These are phyloP conservation scores for Fragilaria crotonensis DNA, from an alignment of 108 stramenopile genomes.

Conservation along the genomic window DNA sequence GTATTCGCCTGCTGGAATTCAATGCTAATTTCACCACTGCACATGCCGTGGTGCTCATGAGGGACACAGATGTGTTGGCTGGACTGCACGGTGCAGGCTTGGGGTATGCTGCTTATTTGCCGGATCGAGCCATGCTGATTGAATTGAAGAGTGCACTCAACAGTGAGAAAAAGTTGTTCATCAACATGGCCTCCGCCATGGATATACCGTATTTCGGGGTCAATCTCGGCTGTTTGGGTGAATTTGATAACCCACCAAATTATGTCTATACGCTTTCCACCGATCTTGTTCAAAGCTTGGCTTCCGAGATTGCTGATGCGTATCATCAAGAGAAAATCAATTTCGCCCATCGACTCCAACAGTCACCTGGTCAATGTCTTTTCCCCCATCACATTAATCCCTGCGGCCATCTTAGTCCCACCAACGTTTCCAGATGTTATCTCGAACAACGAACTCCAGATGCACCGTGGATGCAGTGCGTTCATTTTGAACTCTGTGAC, in stretches of 20 bases:
- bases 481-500: neutral
- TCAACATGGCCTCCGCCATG: neutral
- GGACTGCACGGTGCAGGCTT: neutral
- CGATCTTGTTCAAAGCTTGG: neutral
- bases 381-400: neutral
- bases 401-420: neutral
- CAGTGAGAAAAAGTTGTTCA: neutral
- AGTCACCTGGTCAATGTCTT: neutral
- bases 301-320: neutral
- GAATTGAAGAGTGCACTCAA: neutral
- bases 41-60: neutral
- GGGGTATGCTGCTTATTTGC: neutral
- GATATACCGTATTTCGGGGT: neutral
- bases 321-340: neutral
- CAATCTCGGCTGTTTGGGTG: neutral
- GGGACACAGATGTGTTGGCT: neutral
- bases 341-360: neutral
- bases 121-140: neutral
- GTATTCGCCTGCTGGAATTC: neutral
- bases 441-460: neutral
- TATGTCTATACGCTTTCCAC: neutral
- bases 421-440: neutral
- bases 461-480: neutral
- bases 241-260: neutral
- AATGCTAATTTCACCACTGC: neutral